phyloP scores from a whole-genome alignment of 768 basidiomycete species.

The Coprinopsis strossmayeri region DNA sequence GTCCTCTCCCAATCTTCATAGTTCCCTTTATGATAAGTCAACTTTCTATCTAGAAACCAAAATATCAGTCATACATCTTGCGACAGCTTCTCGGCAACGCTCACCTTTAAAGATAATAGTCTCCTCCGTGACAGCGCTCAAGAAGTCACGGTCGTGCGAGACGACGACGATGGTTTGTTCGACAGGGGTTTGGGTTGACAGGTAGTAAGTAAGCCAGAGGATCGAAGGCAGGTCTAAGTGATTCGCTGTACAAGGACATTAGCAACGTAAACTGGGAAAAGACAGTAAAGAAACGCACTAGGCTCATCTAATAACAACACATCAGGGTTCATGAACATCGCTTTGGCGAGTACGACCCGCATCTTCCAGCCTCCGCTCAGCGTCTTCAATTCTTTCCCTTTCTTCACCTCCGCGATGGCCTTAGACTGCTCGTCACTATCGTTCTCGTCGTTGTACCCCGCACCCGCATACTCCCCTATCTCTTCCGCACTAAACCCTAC shows the following conservation, averaged over 20 bases:
- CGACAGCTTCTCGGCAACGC: not conserved
- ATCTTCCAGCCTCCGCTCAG: constrained; percentile 65
- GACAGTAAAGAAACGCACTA: constrained; percentile 17
- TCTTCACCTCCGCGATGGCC: too few species aligned
- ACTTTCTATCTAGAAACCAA: constrained; percentile 31
- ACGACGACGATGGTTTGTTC: constrained; percentile 50
- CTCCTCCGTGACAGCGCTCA: constrained; percentile 53
- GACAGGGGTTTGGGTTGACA: constrained; percentile 6
- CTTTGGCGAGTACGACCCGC: constrained; percentile 51
- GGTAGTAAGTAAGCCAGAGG: constrained; percentile 47
- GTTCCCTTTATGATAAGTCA: constrained; percentile 50
- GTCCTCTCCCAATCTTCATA: constrained; percentile 43
- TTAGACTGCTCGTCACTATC: too few species aligned
- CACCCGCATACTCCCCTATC: not conserved
- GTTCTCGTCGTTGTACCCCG: too few species aligned
- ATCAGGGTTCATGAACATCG: constrained; percentile 50
- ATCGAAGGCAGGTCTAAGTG: constrained; percentile 48
- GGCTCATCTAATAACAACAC: constrained; percentile 57
- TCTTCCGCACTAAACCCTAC: constrained; percentile 44
- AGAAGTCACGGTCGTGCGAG: constrained; percentile 61
- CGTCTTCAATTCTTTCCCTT: constrained; percentile 23
- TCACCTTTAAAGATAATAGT: constrained; percentile 50
- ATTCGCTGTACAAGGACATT: constrained; percentile 24
- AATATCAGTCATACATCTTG: not conserved
- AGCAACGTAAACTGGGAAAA: not conserved